phyloP scores from a whole-genome alignment of 1,139 yeast species.

The Yamadazyma conglobata region DNA sequence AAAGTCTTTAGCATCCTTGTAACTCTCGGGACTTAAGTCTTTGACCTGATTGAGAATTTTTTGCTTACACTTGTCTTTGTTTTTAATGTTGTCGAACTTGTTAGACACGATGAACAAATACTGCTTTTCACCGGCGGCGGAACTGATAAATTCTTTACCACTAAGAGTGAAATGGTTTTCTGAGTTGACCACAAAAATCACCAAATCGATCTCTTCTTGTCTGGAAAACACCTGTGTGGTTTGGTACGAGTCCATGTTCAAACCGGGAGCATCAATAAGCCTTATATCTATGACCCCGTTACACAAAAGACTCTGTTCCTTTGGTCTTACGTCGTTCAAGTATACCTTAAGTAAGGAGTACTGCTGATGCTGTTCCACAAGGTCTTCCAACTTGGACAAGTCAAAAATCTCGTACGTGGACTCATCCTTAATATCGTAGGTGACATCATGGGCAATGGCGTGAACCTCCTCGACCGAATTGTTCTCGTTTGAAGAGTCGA shows the following conservation, averaged over 20 bases:
- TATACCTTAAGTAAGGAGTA: conserved; percentile 77
- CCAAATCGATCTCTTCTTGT: conserved; percentile 96
- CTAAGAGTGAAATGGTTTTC: conserved; percentile 94
- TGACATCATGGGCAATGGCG: conserved; percentile 68
- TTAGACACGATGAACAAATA: conserved; percentile 92
- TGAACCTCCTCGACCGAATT: conserved; percentile 83
- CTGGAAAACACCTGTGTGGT: conserved; percentile 94
- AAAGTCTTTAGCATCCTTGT: conserved; percentile 80
- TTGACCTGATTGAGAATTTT: conserved; percentile 86
- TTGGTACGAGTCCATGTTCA: conserved; percentile 88
- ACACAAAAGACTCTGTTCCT: conserved; percentile 67
- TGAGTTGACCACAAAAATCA: conserved; percentile 93
- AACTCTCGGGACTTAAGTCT: conserved; percentile 83
- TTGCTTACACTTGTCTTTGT: conserved; percentile 72
- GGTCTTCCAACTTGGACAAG: conserved; percentile 55
- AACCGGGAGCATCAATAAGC: conserved; percentile 94
- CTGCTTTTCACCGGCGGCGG: conserved; percentile 89
- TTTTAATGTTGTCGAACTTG: conserved; percentile 79
- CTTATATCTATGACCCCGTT: conserved; percentile 93
- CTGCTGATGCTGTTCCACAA: conserved; percentile 73
- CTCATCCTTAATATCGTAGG: conserved; percentile 59
- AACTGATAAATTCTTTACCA: conserved; percentile 88
- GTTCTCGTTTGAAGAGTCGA: conserved; percentile 74
- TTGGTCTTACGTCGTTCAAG: conserved; percentile 69
- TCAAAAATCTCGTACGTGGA: conserved; percentile 59